phyloP scores from a whole-genome alignment of 2,329 filamentous ascomycete species.

The Colletotrichum sp. region DNA sequence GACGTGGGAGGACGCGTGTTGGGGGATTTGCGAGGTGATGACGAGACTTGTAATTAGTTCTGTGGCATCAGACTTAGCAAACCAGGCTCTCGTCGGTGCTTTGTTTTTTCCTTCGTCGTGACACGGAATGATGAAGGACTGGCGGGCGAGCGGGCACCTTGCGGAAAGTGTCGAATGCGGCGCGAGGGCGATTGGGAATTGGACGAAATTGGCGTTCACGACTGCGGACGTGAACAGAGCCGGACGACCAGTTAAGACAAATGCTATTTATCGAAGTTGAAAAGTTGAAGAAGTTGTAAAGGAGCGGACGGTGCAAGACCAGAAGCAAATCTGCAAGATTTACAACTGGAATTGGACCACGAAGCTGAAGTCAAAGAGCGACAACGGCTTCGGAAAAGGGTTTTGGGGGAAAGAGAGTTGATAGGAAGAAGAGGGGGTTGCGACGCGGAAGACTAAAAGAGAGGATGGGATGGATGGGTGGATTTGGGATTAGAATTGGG shows the following conservation, averaged over 20 bases:
- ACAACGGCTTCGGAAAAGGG: slow-evolving; percentile 26
- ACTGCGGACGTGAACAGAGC: slow-evolving; percentile 6
- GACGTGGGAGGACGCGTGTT: neutral
- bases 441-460: slow-evolving; percentile 22
- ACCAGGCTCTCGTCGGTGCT: neutral
- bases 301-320: slow-evolving; percentile 47
- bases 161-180: slow-evolving; percentile 1
- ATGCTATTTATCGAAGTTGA: slow-evolving; percentile 22
- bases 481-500: slow-evolving; percentile 21
- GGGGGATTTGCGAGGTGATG: neutral
- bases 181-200: slow-evolving; percentile 18
- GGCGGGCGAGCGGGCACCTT: neutral
- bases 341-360: slow-evolving; percentile 64
- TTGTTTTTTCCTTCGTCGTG: neutral
- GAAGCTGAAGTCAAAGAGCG: slow-evolving; percentile 26
- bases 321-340: slow-evolving; percentile 55
- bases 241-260: slow-evolving; percentile 26
- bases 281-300: slow-evolving; percentile 23
- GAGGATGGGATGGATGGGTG: slow-evolving; percentile 21
- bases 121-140: neutral
- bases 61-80: neutral
- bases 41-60: slow-evolving; percentile 10
- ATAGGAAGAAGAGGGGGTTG: slow-evolving; percentile 28
- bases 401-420: slow-evolving; percentile 33
- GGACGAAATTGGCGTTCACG: slow-evolving; percentile 20